phyloP scores from a whole-genome alignment of 2,329 filamentous ascomycete genomes.

The Aureobasidium sp. region DNA sequence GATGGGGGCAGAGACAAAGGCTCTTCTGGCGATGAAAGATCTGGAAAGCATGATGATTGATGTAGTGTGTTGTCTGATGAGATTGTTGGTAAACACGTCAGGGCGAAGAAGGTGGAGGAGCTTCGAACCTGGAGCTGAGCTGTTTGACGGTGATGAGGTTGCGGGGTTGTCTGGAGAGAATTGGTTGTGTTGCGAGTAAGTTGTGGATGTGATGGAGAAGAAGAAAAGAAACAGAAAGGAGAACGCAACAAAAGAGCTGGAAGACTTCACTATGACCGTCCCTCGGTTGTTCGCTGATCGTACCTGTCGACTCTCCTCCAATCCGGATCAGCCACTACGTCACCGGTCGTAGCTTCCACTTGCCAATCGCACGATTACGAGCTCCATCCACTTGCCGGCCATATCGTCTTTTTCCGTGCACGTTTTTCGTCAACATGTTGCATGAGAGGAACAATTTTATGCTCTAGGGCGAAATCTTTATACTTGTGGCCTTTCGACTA shows the following conservation, averaged over 20 bases:
- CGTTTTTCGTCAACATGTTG: background rate
- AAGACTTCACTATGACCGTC: constrained; percentile 8
- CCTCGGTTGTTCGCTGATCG: constrained; percentile 10
- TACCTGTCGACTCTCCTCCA: constrained; percentile 9
- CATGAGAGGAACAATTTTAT: background rate
- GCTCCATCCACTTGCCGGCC: constrained; percentile 3
- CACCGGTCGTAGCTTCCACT: background rate
- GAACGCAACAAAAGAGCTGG: constrained; percentile 6
- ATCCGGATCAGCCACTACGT: constrained; percentile 1
- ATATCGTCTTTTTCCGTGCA: background rate
- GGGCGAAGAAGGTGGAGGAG: background rate
- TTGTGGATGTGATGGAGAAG: constrained; percentile 6
- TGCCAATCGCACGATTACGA: constrained; percentile 7
- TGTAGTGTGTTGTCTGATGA: background rate
- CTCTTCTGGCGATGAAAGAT: constrained; percentile 25
- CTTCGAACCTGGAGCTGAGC: background rate
- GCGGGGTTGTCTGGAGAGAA: background rate
- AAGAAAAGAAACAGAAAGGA: constrained; percentile 7
- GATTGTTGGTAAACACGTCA: background rate
- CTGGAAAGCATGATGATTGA: constrained; percentile 8
- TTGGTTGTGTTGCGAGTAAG: background rate
- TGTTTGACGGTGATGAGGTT: background rate
- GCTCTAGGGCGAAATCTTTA: background rate
- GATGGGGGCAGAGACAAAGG: constrained; percentile 24
- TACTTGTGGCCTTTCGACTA: background rate